Conservation (phyloP, 176 grass and related monocot species). For the Eragrostis curvula region DNA sequence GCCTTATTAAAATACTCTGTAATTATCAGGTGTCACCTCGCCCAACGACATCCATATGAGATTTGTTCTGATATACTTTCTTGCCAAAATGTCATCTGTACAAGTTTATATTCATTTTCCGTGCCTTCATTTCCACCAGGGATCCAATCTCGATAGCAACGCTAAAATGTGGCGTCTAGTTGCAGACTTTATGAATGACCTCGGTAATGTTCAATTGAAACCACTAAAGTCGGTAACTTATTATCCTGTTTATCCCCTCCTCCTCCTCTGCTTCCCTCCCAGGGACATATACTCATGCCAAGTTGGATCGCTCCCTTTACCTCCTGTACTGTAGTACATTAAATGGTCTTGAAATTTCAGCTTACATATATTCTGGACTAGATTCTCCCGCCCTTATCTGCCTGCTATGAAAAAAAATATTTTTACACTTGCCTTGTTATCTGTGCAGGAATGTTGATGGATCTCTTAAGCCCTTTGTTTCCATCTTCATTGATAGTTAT, state of each 20-base stretch:
- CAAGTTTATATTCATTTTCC: conserved; percentile 30
- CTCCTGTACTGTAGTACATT: neutral
- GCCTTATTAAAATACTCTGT: conserved; percentile 19
- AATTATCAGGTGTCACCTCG: too few species aligned
- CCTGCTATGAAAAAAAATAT: conserved; percentile 7
- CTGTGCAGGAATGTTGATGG: conserved; percentile 94
- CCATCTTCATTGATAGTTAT: conserved; percentile 88
- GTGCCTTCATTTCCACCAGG: conserved; percentile 60
- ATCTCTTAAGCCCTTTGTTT: conserved; percentile 94
- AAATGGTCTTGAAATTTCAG: conserved; percentile 21
- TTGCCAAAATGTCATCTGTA: neutral
- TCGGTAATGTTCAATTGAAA: conserved; percentile 67
- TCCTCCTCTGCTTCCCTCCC: neutral
- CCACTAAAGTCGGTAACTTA: conserved; percentile 23
- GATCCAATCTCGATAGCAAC: conserved; percentile 91
- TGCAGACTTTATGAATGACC: conserved; percentile 99
- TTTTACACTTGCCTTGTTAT: conserved; percentile 28
- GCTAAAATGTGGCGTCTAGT: conserved; percentile 97
- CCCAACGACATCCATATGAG: neutral
- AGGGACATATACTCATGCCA: neutral
- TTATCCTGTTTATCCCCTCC: neutral
- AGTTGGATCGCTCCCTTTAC: conserved; percentile 11
- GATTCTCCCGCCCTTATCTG: neutral
- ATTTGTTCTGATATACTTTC: conserved; percentile 21
- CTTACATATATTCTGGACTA: conserved; percentile 21